Evolutionary conservation across 441 rosid genomes (phyloP).

Genomic region (Jatropha podagrica): DNA sequence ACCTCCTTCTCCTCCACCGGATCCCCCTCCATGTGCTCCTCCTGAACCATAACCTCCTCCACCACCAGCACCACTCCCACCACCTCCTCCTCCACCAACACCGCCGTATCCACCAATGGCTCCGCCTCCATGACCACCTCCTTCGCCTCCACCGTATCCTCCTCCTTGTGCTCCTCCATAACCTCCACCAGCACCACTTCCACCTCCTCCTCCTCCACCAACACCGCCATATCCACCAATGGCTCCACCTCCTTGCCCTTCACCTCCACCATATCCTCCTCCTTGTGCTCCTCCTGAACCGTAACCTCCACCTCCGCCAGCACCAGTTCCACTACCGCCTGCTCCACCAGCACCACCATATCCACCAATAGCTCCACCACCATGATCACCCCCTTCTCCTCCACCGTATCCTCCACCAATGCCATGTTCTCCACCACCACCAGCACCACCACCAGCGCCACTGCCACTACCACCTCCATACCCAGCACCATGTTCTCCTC

Average conservation of each 20-base stretch:
- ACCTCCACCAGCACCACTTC: constrained; percentile 17
- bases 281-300: constrained; percentile 31
- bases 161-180: neutral
- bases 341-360: neutral
- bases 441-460: constrained; percentile 5
- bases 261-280: constrained; percentile 36
- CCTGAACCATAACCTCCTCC: constrained; percentile 12
- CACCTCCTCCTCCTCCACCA: neutral
- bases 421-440: neutral
- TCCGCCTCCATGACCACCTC: constrained; percentile 29
- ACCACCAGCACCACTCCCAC: constrained; percentile 19
- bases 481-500: neutral
- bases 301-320: constrained; percentile 35
- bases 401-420: neutral
- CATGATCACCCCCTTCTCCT: neutral
- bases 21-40: constrained; percentile 6
- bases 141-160: constrained; percentile 25
- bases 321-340: constrained; percentile 37
- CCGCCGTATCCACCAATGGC: constrained; percentile 16
- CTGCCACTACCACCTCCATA: constrained; percentile 1
- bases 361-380: neutral
- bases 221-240: constrained; percentile 1
- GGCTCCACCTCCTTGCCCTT: constrained; percentile 17
- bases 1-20: constrained; percentile 17
- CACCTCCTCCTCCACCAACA: constrained; percentile 24